Base-by-base conservation (phyloP, 2,329 filamentous ascomycete species). In the Xylogone sp. region DNA sequence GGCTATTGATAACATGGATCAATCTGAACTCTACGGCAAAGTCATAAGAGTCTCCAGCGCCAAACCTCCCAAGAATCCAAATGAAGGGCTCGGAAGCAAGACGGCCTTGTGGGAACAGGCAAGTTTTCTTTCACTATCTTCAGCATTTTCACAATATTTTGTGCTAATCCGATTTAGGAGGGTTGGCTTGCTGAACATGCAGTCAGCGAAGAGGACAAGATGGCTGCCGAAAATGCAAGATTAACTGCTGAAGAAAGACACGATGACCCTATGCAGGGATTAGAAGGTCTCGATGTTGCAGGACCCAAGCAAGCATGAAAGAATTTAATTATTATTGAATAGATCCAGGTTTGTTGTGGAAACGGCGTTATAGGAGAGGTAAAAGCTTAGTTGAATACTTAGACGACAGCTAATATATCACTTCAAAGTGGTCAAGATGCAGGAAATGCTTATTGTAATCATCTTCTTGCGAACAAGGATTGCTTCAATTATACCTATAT, bases 1-100 rank as follows among this genome's bases (percentile, higher is more conserved):
- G 71, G 94, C 94, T 47, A 96, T 99, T 68, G 91, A 97, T 77
- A 99, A 99, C 68, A 97, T 99, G 93, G 90, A 99, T 67, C 91
- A 96, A 68, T 88, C 92, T 54, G 93, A 97, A 72, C 81, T 99
- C 44, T 97, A 93, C 67, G 95, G 94, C 10, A 83, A 90, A 53
- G 86, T 94, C 13, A 87, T 99, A 68, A 96, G 92, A 69, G 93
- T 97, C 48, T 92, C 90, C 43, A 82, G 87, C 50, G 95, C 95
- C 43, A 99, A 96, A 70, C 84, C 90, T 27, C 90, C 94, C 56
- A 97, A 96, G 76, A 90, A 90, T 62, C 82, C 84, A 46, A 88
- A 88, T 49, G 90, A 96, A 68, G 91, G 92, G 1, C 69, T 99
- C 43, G 92, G 93, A 21, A 96, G 90, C 74, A 95, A 91, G 71